A percentile compares a stretch with the other conserved stretches of the same genome.
These are phyloP conservation scores for Nakataea oryzae DNA, from an alignment of 2,329 filamentous ascomycete genomes.

Conservation along the genomic window DNA sequence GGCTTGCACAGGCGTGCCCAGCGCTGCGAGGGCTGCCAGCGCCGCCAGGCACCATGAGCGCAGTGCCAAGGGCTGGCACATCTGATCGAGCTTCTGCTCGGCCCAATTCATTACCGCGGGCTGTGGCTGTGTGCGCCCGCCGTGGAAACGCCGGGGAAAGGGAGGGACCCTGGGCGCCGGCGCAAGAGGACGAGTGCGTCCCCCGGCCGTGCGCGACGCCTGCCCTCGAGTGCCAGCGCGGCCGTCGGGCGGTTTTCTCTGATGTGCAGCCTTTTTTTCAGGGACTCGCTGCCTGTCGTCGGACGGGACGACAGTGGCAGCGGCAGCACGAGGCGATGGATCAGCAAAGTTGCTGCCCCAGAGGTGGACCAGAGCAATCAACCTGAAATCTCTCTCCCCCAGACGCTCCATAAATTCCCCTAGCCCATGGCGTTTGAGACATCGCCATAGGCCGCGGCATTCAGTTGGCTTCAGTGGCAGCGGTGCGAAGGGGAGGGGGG, in stretches of 20 bases:
- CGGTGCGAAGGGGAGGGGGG: no score
- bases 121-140: neutral
- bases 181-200: no score
- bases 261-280: neutral
- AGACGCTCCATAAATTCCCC: no score
- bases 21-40: no score
- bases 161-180: no score
- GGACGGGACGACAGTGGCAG: neutral
- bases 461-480: no score
- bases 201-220: neutral
- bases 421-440: no score
- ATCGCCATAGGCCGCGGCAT: no score
- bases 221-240: neutral
- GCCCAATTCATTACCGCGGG: neutral
- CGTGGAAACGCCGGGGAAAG: slow-evolving; percentile 2
- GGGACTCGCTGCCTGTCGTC: neutral
- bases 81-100: neutral
- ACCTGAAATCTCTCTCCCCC: no score
- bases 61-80: neutral
- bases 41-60: neutral
- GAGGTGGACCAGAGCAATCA: no score
- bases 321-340: neutral
- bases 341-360: no score
- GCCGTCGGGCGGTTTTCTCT: neutral
- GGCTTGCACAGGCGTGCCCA: neutral